A percentile compares a stretch with the other conserved stretches of the same genome.
phyloP scores from a whole-genome alignment of 345 rosid species.

The Dipteronia dyeriana region DNA sequence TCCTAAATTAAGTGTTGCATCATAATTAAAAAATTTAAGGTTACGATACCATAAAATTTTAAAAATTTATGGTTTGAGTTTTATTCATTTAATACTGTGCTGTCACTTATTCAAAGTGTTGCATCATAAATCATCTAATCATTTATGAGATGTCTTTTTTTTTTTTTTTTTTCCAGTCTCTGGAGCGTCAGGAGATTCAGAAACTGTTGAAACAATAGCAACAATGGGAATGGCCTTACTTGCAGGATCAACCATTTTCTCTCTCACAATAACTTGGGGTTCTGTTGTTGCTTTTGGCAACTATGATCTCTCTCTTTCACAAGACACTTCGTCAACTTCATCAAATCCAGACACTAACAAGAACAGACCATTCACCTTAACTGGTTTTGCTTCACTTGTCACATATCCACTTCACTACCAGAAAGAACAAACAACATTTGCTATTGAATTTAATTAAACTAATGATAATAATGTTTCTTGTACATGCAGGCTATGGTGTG shows the following conservation, averaged over 20 bases:
- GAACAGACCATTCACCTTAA: conserved; percentile 27
- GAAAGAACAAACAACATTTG: not conserved
- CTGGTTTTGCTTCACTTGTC: conserved; percentile 22
- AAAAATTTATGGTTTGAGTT: too few species aligned
- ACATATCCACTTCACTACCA: not conserved
- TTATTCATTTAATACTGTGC: too few species aligned
- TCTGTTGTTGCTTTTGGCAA: conserved; percentile 47
- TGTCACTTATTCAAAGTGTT: too few species aligned
- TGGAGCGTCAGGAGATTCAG: conserved; percentile 29
- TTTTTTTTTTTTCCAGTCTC: conserved; percentile 24
- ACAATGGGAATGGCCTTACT: conserved; percentile 42
- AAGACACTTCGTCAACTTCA: conserved; percentile 7
- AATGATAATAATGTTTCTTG: not conserved
- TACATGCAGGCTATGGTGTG: conserved; percentile 47
- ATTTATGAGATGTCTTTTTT: not conserved
- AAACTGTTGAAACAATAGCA: conserved; percentile 31
- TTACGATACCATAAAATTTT: too few species aligned
- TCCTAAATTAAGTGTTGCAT: too few species aligned
- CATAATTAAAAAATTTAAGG: too few species aligned
- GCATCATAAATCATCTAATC: not conserved
- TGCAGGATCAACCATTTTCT: conserved; percentile 52
- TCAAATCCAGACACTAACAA: conserved; percentile 8
- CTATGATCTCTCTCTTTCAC: conserved; percentile 40
- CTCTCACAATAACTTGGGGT: conserved; percentile 47
- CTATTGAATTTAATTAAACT: not conserved